Evolutionary conservation across 148 eudicot species (phyloP), one percentile per base, ranked within the genome.

Genomic region (Limonium bicolor): DNA sequence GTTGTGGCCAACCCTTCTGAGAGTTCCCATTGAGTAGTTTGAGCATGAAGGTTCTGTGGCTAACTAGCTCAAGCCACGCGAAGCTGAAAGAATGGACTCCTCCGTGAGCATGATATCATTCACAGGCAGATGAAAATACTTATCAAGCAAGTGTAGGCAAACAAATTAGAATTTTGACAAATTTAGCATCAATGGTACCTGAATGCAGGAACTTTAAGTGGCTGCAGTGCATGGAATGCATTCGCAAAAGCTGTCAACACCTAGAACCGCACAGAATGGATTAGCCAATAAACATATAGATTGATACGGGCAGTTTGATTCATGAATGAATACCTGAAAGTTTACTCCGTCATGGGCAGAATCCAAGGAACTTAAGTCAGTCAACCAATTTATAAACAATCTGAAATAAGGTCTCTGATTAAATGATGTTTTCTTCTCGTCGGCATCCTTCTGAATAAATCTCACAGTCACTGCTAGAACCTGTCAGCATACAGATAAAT

Each of bases 21-120:
- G 74, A 61, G 61, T 81, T 85, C 34, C 86, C 88, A 46, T 78
- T 60, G 8, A 92, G 80, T 73, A 92, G 58, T 50, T 85, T 92
- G 15, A 95, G 99, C 99, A 92, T 85, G 67, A 92, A 92, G 36
- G 80, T 81, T 59, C 85, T 68, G 58, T 92, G 95, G 52, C 95
- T 85, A 43, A 92, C 88, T 44, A 92, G 68, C 69, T 85, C 99
- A 39, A 92, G 88, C 99, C 99, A 92, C 6, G 76, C 94, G 58
- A 81, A 92, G 72, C 99, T 92, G 88, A 54, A 58, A 68, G 20
- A n/a, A n/a, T n/a, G n/a, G n/a, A n/a, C n/a, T n/a, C n/a, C n/a
- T n/a, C n/a, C n/a, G n/a, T n/a, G n/a, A n/a, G n/a, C n/a, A n/a
- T n/a, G n/a, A n/a, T n/a, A n/a, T n/a, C n/a, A n/a, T n/a, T n/a